Base-by-base conservation (phyloP, 371 early-diverging fungal genomes). In the Mucor plumbeus region DNA sequence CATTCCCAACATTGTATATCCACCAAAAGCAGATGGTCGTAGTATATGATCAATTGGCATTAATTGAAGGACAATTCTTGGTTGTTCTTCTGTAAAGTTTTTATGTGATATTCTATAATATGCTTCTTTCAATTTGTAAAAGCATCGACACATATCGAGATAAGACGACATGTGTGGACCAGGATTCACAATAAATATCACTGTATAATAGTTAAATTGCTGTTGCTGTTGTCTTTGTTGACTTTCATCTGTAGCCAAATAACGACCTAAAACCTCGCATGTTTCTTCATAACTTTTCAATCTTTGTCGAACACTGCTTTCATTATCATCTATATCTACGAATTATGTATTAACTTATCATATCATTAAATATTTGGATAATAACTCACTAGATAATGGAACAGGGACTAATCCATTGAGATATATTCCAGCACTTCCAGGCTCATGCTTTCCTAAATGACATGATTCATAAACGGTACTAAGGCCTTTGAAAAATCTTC, bases 1-100 rank as follows among this genome's bases (percentile, higher is more conserved):
- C 13, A 83, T 67, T 11, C 85, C 83, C 47, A 76, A 72, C 19
- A 75, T 72, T 19, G 68, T 68, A 19, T 75, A 77, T 3, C 82
- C 84, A 21, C 84, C 79, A 64, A 80, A 80, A 0, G 76, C 74
- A 34, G 78, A 69, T 2, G 79, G 69, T 36, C 78, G 68, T 19
- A 87, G 36, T 7, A 86, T 70, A 64, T 87, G 87, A 17, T 87
- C 85, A 55, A 84, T 74, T 0, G 87, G 86, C n/a, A 87, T 60
- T 31, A 87, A 34, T 41, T 87, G 87, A 57, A 86, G 62, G 1
- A 77, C 76, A 9, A 87, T 61, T 26, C 54, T 41, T n/a, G 39
- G 50, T 7, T 54, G 55, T 14, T 39, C 21, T 17, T 53, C 53
- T 13, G 14, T 13, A 11, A 53, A 53, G 14, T 69, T 60, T 7